Evolutionary conservation across 2,329 filamentous ascomycete genomes (phyloP), one percentile per base, ranked within the genome.

Genomic region (Lanzia echinophila): DNA sequence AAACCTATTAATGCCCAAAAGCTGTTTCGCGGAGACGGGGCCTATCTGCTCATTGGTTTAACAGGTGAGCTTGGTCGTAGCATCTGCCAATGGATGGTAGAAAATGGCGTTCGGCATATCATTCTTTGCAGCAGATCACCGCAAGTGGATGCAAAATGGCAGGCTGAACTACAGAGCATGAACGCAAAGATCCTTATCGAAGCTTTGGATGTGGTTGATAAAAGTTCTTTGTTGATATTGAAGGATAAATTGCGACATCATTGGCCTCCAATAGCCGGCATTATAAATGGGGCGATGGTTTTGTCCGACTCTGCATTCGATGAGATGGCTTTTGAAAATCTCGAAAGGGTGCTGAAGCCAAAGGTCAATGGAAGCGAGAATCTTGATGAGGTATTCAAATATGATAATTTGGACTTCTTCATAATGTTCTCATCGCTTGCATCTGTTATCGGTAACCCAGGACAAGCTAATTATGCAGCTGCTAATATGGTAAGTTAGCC

Each of bases 271-370:
- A 68, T 78, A 24, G 67, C 58, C 0, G 75, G 75, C n/a, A 70
- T 76, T 0, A 67, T 65, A 2, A 68, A 76, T 33, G 74, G 67
- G 0, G 73, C 75, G 12, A 71, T 76, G 70, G 68, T 77, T 31
- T 15, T 42, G 15, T 65, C 66, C 20, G 60, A 63, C 22, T 22
- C 48, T 11, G 33, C 53, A 5, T 46, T 60, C 2, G 34, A 50
- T 53, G 62, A 67, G 50, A 68, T 67, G 65, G 53, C 57, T 13
- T 45, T 63, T 4, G 63, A 67, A 1, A 43, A 52, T 0, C 47
- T 70, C 24, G 50, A 50, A 2, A 56, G 54, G 20, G 65, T 66
- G 1, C 36, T 70, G 0, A 31, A 44, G 3, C 70, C 71, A 34
- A 74, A 74, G 60, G 63, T 73, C 0, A 53, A 65, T 1, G 71